Evolutionary conservation across 2,329 filamentous ascomycete genomes (phyloP).

Genomic region (Pseudonectria buxi): DNA sequence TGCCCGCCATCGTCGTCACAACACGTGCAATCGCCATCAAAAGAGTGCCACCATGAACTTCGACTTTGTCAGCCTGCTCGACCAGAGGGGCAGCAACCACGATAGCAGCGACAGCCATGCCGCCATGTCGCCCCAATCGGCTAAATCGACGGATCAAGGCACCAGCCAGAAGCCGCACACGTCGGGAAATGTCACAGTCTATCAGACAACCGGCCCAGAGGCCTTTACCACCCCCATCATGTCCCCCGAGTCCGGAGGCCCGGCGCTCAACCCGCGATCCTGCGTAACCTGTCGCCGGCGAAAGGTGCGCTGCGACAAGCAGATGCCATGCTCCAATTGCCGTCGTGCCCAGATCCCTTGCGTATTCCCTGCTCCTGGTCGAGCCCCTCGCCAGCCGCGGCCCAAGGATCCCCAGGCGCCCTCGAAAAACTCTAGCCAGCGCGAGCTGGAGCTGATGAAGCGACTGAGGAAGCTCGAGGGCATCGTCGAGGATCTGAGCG

Average conservation of each 20-base stretch:
- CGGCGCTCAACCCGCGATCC: slow-evolving; percentile 40
- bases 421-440: slow-evolving; percentile 52
- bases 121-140: slow-evolving; percentile 18
- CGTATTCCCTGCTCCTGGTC: slow-evolving; percentile 66
- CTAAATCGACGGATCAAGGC: slow-evolving; percentile 12
- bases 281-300: slow-evolving; percentile 46
- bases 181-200: slow-evolving; percentile 31
- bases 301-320: slow-evolving; percentile 74
- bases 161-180: slow-evolving; percentile 13
- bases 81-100: slow-evolving; percentile 16
- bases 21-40: slow-evolving; percentile 3
- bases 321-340: slow-evolving; percentile 70
- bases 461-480: slow-evolving; percentile 66
- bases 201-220: slow-evolving; percentile 34
- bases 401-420: slow-evolving; percentile 58
- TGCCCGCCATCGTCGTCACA: too few species aligned
- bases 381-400: slow-evolving; percentile 61
- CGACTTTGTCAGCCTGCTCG: not conserved
- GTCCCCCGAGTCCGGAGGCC: slow-evolving; percentile 26
- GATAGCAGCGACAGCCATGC: slow-evolving; percentile 12
- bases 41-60: slow-evolving; percentile 3
- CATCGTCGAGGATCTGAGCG: slow-evolving; percentile 64
- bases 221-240: slow-evolving; percentile 31
- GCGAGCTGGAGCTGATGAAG: slow-evolving; percentile 64
- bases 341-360: slow-evolving; percentile 64